Percentiles rank a stretch among this genome's conserved stretches.
These are phyloP conservation scores for Aspergillus novoparasiticus DNA, from an alignment of 2,329 filamentous ascomycete species.

Conservation along the genomic window DNA sequence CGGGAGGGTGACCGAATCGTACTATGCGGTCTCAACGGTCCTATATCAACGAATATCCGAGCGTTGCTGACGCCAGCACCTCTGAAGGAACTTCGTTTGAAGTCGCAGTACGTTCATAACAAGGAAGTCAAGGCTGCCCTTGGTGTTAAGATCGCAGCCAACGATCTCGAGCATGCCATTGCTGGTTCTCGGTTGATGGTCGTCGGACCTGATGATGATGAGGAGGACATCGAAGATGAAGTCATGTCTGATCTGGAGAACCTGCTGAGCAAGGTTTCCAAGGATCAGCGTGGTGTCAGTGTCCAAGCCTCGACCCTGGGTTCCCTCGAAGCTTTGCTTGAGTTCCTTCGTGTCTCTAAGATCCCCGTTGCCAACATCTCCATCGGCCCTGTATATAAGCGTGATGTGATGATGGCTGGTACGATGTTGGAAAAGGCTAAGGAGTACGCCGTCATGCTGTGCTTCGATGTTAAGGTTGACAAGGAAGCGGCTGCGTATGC, in stretches of 20 bases:
- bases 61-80: slow-evolving; percentile 90
- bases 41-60: slow-evolving; percentile 92
- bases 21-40: slow-evolving; percentile 92
- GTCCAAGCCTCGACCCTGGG: slow-evolving; percentile 97
- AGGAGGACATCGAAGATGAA: slow-evolving; percentile 94
- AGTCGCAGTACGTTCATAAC: slow-evolving; percentile 96
- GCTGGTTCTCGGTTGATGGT: slow-evolving; percentile 93
- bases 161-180: slow-evolving; percentile 93
- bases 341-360: slow-evolving; percentile 94
- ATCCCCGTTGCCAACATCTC: slow-evolving; percentile 97
- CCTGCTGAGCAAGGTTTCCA: slow-evolving; percentile 87
- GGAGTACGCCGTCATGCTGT: slow-evolving; percentile 98
- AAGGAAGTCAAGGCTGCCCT: slow-evolving; percentile 98
- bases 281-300: slow-evolving; percentile 88
- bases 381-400: slow-evolving; percentile 96
- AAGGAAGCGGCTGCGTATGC: slow-evolving; percentile 92
- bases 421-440: slow-evolving; percentile 95
- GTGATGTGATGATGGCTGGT: slow-evolving; percentile 90
- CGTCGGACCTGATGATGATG: slow-evolving; percentile 91
- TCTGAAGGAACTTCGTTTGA: slow-evolving; percentile 90
- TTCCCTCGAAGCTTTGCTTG: slow-evolving; percentile 91
- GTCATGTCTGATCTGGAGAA: slow-evolving; percentile 93
- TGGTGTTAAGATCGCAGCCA: slow-evolving; percentile 98
- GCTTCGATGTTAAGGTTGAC: slow-evolving; percentile 99
- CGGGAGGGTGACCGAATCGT: slow-evolving; percentile 93